phyloP scores from a whole-genome alignment of 495 filamentous ascomycete species.

The Lepidopterella palustris region DNA sequence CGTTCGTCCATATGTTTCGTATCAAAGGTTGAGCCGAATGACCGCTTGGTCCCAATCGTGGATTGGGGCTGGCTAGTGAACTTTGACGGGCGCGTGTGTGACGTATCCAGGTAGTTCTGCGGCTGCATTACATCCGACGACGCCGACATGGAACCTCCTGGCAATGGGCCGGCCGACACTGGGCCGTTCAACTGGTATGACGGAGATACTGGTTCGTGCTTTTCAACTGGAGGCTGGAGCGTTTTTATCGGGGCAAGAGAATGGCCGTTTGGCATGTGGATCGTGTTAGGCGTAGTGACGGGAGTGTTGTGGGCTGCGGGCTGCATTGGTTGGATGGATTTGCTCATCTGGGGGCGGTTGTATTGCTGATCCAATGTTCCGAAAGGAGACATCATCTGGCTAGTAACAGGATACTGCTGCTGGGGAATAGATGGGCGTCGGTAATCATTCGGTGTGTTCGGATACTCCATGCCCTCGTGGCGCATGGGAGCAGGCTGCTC shows the following conservation, averaged over 20 bases:
- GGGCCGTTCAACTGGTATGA: constrained; percentile 11
- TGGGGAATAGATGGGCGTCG: constrained; percentile 28
- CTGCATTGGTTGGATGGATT: constrained; percentile 26
- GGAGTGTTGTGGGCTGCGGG: constrained; percentile 20
- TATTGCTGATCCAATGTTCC: constrained; percentile 19
- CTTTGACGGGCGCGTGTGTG: constrained; percentile 10
- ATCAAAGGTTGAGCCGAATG: constrained; percentile 30
- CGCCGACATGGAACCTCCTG: constrained; percentile 19
- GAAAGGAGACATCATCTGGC: constrained; percentile 18
- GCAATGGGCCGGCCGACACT: background rate
- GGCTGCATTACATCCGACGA: constrained; percentile 16
- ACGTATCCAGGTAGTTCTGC: constrained; percentile 11
- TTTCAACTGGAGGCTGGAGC: constrained; percentile 22
- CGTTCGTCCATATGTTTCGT: constrained; percentile 32
- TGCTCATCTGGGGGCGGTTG: constrained; percentile 22
- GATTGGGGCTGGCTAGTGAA: constrained; percentile 12
- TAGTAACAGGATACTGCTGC: constrained; percentile 23
- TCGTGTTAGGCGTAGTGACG: constrained; percentile 13
- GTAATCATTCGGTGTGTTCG: constrained; percentile 21
- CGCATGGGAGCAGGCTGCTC: constrained; percentile 29
- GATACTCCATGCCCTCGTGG: constrained; percentile 29
- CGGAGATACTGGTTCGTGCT: constrained; percentile 26
- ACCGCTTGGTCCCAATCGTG: constrained; percentile 28
- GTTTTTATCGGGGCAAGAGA: constrained; percentile 31
- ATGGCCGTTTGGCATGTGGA: constrained; percentile 22